A percentile compares a stretch with the other conserved stretches of the same genome.
phyloP scores from a whole-genome alignment of 108 stramenopile genomes.

The Chaetoceros muelleri region DNA sequence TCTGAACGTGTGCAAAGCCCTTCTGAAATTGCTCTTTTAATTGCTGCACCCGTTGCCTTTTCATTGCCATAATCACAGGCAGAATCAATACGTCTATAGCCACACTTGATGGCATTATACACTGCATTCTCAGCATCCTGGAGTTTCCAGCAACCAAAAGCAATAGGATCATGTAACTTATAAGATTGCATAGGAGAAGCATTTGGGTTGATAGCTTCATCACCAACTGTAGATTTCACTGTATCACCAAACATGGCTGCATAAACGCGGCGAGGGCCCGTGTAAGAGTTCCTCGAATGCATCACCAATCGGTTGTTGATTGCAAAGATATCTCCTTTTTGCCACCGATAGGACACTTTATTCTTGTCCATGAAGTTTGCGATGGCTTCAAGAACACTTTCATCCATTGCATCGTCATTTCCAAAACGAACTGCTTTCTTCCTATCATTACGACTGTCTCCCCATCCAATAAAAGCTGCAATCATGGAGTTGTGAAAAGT shows the following conservation, averaged over 20 bases:
- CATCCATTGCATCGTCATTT: slow-evolving; percentile 51
- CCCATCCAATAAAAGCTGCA: slow-evolving; percentile 76
- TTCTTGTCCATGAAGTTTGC: slow-evolving; percentile 53
- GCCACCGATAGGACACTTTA: slow-evolving; percentile 59
- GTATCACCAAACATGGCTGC: slow-evolving; percentile 45
- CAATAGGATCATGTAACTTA: slow-evolving; percentile 29
- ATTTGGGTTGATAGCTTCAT: neutral
- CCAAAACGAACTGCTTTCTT: slow-evolving; percentile 59
- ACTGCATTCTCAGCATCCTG: slow-evolving; percentile 43
- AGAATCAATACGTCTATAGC: slow-evolving; percentile 86
- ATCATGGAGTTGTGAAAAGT: slow-evolving; percentile 55
- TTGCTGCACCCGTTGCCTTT: slow-evolving; percentile 77
- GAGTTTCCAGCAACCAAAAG: slow-evolving; percentile 85
- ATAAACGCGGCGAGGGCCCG: slow-evolving; percentile 40
- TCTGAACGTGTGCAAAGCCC: slow-evolving; percentile 67
- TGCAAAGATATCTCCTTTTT: slow-evolving; percentile 61
- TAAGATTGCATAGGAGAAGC: neutral
- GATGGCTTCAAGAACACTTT: slow-evolving; percentile 35
- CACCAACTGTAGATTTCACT: neutral
- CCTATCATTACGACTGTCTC: slow-evolving; percentile 60
- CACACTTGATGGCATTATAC: slow-evolving; percentile 68
- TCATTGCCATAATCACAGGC: slow-evolving; percentile 97
- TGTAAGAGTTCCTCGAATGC: slow-evolving; percentile 69
- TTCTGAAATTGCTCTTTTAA: slow-evolving; percentile 57
- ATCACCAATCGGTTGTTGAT: slow-evolving; percentile 71